Base-by-base conservation (phyloP, 2,329 filamentous ascomycete genomes). In the Elsinoe arachidis region DNA sequence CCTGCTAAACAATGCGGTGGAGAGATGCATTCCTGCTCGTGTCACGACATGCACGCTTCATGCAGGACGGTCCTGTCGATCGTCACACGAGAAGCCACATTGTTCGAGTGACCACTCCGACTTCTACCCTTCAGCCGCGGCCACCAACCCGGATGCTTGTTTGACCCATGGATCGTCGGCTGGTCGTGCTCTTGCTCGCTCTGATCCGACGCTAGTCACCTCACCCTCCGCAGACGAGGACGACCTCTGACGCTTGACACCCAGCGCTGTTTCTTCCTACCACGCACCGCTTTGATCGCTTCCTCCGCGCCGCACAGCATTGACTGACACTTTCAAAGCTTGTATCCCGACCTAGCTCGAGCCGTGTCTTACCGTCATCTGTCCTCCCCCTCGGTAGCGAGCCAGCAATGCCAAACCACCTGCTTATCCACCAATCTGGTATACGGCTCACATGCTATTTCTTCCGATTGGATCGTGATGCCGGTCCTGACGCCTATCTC, bases 121-220 rank as follows among this genome's bases (percentile, higher is more conserved):
- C 26, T 30, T 30, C 26, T 30, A 5, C 26, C 26, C 26, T 26
- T 53, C 49, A 53, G 49, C 49, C 49, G 49, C 49, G 49, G 49
- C 49, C 49, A 39, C 49, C 49, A 53, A 53, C 49, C 49, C 49
- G 49, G 34, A 39, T 37, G 49, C 49, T 53, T 53, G 19, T 38
- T 53, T 21, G 21, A 19, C 12, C 33, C 49, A 23, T 37, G 26
- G 26, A 39, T 53, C 26, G 33, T 35, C 19, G 26, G 19, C 49
- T 26, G 33, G 49, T n/a, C 17, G 35, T 35, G 14, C 35, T 53
- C 49, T 21, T 33, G 23, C 19, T 53, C 33, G 49, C 49, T 53
- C 19, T 39, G 15, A n/a, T 39, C 41, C 33, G 49, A 39, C 34
- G 26, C 46, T 51, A 37, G 46, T 51, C 23, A 51, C 38, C 17